Evolutionary conservation across 1,139 yeast species (phyloP), one percentile per base, ranked within the genome.

Genomic region (Spencermartinsiella ligniputridi): DNA sequence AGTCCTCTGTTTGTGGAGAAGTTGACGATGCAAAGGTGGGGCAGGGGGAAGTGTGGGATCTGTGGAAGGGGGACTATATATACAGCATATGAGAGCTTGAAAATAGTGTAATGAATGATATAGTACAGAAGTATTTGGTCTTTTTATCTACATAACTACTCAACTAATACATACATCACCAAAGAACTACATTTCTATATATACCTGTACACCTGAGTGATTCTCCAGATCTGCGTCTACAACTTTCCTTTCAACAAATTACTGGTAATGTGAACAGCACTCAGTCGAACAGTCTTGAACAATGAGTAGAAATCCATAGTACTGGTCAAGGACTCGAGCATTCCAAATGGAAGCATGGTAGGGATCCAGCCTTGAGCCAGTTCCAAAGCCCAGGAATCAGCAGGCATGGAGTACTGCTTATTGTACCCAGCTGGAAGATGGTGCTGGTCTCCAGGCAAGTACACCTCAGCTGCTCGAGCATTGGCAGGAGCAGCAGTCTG

Each of bases 351-450:
- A 52, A 94, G 75, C 98, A 92, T 92, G 42, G 94, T 83, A 29
- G 98, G 98, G 55, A 92, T 87, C 95, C 96, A 92, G 47, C 98
- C 98, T 70, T 92, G 98, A 5, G 98, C 98, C 60, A 92, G 76
- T 64, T 92, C 98, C 56, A 92, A 71, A 4, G 98, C 97, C 68
- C 81, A 90, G 0, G 87, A 73, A 44, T 49, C 58, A 35, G 77
- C 66, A 1, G 87, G 83, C 95, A 92, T 87, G 29, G 80, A 57
- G 64, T 94, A 92, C 67, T 94, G 98, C 67, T 85, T 88, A 54
- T 79, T 78, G 38, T 67, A 55, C 29, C 97, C 96, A 62, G 79
- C 83, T 29, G 58, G 64, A 61, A 92, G 72, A 62, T 83, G 94
- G 64, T 94, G 95, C 52, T 79, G 80, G 57, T 83, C 86, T 6